A percentile compares a stretch with the other conserved stretches of the same genome.
Conservation (phyloP, 192 early-diverging fungal species). For the Coemansia sp. region DNA sequence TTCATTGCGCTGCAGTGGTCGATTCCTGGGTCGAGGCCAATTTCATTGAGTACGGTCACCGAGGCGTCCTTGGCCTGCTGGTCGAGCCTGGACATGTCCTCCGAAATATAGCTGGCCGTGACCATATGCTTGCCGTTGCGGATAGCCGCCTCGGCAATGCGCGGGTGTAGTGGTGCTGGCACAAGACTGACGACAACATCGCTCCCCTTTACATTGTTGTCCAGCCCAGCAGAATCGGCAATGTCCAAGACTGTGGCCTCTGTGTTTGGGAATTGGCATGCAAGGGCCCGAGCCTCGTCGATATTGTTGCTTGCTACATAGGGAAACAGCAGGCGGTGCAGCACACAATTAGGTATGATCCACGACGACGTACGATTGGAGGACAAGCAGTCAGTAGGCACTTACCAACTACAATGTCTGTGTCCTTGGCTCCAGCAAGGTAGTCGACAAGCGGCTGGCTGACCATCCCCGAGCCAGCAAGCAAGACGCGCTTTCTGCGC, state of each 20-base stretch:
- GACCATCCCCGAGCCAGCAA: constrained; percentile 89
- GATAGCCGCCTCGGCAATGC: constrained; percentile 59
- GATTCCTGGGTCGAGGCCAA: constrained; percentile 97
- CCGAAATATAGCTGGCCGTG: constrained; percentile 92
- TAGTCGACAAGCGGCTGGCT: constrained; percentile 88
- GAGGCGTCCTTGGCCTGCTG: constrained; percentile 69
- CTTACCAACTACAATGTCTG: constrained; percentile 46
- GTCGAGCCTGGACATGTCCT: constrained; percentile 79
- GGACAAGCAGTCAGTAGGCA: neutral
- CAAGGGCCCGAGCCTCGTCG: constrained; percentile 66
- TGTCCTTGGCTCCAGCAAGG: constrained; percentile 53
- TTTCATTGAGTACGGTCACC: constrained; percentile 92
- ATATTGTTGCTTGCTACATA: constrained; percentile 73
- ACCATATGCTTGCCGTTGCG: constrained; percentile 86
- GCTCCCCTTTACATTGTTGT: constrained; percentile 57
- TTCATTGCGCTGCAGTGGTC: constrained; percentile 97
- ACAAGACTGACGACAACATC: constrained; percentile 91
- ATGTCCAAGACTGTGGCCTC: constrained; percentile 68
- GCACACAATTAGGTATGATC: too few species aligned
- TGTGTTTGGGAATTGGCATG: constrained; percentile 55
- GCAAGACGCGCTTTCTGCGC: constrained; percentile 55
- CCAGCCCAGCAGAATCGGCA: constrained; percentile 53
- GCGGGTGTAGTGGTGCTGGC: constrained; percentile 69
- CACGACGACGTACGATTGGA: too few species aligned
- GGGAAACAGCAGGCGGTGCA: neutral